These are phyloP conservation scores for Aspergillus funiculosus DNA, from an alignment of 495 filamentous ascomycete species.

Conservation along the genomic window DNA sequence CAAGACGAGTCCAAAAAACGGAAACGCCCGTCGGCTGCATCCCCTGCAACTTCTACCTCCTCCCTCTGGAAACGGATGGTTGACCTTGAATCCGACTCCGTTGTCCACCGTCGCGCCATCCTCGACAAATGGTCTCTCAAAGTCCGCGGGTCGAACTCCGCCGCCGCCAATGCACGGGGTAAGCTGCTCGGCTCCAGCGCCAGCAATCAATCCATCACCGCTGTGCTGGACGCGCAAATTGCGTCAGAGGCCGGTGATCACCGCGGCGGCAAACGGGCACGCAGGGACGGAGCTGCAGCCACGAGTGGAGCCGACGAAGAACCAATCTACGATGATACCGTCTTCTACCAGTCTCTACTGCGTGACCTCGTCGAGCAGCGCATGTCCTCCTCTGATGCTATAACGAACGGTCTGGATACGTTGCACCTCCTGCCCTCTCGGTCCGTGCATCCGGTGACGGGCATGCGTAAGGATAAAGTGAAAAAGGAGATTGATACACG, in stretches of 20 bases:
- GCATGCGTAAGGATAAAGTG: constrained; percentile 73
- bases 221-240: constrained; percentile 70
- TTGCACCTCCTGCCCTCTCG: constrained; percentile 32
- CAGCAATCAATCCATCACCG: constrained; percentile 57
- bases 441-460: constrained; percentile 44
- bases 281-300: constrained; percentile 12
- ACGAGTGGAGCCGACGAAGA: constrained; percentile 13
- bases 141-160: constrained; percentile 41
- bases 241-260: constrained; percentile 52
- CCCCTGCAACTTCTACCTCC: constrained; percentile 42
- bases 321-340: constrained; percentile 79
- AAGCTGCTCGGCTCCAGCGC: constrained; percentile 41
- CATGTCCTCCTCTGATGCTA: constrained; percentile 46
- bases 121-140: constrained; percentile 49
- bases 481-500: constrained; percentile 84
- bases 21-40: constrained; percentile 46
- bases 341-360: constrained; percentile 87
- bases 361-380: constrained; percentile 89
- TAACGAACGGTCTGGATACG: constrained; percentile 41
- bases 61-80: constrained; percentile 71
- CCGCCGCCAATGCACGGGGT: constrained; percentile 34
- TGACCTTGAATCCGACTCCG: constrained; percentile 51
- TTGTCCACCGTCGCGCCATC: constrained; percentile 37
- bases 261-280: constrained; percentile 55
- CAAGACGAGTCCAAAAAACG: constrained; percentile 51